These are phyloP conservation scores for Phytophthora kernoviae DNA, from an alignment of 352 stramenopile genomes.

Conservation along the genomic window DNA sequence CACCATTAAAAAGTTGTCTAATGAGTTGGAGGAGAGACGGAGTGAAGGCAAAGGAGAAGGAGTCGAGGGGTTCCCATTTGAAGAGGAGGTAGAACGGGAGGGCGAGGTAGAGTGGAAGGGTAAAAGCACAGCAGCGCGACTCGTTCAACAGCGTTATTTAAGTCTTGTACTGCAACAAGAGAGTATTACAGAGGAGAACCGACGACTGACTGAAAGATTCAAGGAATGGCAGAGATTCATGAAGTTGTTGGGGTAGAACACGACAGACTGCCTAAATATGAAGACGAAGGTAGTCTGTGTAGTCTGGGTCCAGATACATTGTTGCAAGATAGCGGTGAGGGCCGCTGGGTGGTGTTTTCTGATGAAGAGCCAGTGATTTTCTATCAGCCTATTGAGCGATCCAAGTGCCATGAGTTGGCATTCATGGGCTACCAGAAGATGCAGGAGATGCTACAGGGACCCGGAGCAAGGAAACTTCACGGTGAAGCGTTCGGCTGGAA, in stretches of 20 bases:
- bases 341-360: conserved; percentile 29
- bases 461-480: conserved; percentile 24
- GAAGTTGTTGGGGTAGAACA: conserved; percentile 30
- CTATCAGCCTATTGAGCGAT: conserved; percentile 27
- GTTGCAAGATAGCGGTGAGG: conserved; percentile 17
- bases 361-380: conserved; percentile 33
- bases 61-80: conserved; percentile 14
- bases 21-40: conserved; percentile 2
- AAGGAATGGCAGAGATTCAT: conserved; percentile 29
- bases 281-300: background rate
- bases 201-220: conserved; percentile 26
- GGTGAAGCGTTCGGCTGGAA: conserved; percentile 42
- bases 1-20: conserved; percentile 18
- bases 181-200: conserved; percentile 32
- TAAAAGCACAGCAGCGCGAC: conserved; percentile 13
- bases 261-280: conserved; percentile 6
- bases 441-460: conserved; percentile 26
- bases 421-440: conserved; percentile 30
- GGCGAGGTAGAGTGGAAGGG: conserved; percentile 10
- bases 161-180: conserved; percentile 35
- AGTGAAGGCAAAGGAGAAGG: conserved; percentile 4
- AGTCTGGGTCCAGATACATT: background rate
- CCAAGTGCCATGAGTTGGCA: conserved; percentile 27
- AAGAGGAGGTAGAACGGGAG: conserved; percentile 10
- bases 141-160: conserved; percentile 35